These are phyloP conservation scores for Pleurostoma richardsiae DNA, from an alignment of 2,329 filamentous ascomycete species.

Conservation along the genomic window DNA sequence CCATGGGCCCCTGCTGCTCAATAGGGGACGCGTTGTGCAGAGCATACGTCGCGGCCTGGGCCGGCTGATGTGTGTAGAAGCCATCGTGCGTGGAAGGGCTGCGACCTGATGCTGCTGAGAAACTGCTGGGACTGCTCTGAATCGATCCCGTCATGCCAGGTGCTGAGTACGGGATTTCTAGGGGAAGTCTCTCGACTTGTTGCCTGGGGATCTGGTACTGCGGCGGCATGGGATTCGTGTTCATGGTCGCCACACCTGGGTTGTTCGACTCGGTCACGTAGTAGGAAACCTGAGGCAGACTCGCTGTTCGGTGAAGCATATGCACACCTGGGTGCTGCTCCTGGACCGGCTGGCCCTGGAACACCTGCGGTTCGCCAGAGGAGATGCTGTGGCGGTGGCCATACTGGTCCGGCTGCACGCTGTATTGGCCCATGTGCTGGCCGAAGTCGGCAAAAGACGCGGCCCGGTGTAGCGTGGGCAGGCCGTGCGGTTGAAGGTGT, in stretches of 20 bases:
- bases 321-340: constrained; percentile 36
- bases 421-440: constrained; percentile 41
- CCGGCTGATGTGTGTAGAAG: constrained; percentile 52
- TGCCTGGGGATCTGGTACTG: constrained; percentile 49
- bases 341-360: constrained; percentile 32
- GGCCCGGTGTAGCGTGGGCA: constrained; percentile 41
- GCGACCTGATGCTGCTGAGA: constrained; percentile 49
- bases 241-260: constrained; percentile 58
- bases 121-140: constrained; percentile 54
- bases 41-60: constrained; percentile 41
- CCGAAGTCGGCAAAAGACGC: constrained; percentile 50
- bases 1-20: constrained; percentile 31
- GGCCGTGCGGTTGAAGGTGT: constrained; percentile 27
- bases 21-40: constrained; percentile 42
- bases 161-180: constrained; percentile 47
- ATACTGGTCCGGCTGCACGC: constrained; percentile 34
- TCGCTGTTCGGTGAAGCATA: constrained; percentile 43
- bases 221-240: constrained; percentile 42
- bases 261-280: constrained; percentile 60
- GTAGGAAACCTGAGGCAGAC: constrained; percentile 40
- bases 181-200: constrained; percentile 36
- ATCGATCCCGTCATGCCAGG: constrained; percentile 43
- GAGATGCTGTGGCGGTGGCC: constrained; percentile 43
- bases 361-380: constrained; percentile 36
- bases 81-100: constrained; percentile 48